phyloP scores from a whole-genome alignment of 2,329 filamentous ascomycete species.

The Monosporascus sp. region DNA sequence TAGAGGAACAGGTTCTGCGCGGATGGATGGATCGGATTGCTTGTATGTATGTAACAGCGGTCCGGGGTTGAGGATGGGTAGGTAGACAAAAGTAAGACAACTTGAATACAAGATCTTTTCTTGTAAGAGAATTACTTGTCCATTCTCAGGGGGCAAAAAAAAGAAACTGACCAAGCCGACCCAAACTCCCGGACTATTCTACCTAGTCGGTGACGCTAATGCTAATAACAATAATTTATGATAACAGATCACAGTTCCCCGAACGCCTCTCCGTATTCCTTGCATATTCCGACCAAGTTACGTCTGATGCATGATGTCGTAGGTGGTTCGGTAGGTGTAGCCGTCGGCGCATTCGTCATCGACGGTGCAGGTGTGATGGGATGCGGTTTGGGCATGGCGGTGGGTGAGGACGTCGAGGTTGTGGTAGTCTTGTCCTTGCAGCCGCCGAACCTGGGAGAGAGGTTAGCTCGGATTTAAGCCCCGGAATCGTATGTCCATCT shows the following conservation, averaged over 20 bases:
- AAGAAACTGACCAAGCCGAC: too few relatives aligned
- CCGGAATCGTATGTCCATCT: neutral
- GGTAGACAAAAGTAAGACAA: too few relatives aligned
- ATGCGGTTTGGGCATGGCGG: neutral
- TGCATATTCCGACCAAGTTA: neutral
- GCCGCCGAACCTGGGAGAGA: neutral
- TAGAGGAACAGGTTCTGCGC: too few relatives aligned
- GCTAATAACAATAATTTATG: neutral
- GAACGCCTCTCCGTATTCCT: neutral
- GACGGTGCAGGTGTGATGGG: conserved; percentile 8
- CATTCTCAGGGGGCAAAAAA: too few relatives aligned
- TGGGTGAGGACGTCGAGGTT: neutral
- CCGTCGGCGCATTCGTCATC: neutral
- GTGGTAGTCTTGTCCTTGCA: conserved; percentile 7
- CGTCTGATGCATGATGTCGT: neutral
- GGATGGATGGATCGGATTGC: too few relatives aligned
- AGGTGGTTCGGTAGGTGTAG: neutral
- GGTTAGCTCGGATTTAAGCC: neutral
- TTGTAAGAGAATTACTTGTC: too few relatives aligned
- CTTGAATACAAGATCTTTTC: too few relatives aligned
- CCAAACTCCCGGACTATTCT: too few relatives aligned
- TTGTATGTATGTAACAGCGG: too few relatives aligned
- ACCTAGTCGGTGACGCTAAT: too few relatives aligned
- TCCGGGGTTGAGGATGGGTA: too few relatives aligned
- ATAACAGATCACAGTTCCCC: neutral